Percentiles rank a stretch among this genome's conserved stretches.
phyloP scores from a whole-genome alignment of 2,329 filamentous ascomycete genomes.

The Ascochyta viciae-villosae region DNA sequence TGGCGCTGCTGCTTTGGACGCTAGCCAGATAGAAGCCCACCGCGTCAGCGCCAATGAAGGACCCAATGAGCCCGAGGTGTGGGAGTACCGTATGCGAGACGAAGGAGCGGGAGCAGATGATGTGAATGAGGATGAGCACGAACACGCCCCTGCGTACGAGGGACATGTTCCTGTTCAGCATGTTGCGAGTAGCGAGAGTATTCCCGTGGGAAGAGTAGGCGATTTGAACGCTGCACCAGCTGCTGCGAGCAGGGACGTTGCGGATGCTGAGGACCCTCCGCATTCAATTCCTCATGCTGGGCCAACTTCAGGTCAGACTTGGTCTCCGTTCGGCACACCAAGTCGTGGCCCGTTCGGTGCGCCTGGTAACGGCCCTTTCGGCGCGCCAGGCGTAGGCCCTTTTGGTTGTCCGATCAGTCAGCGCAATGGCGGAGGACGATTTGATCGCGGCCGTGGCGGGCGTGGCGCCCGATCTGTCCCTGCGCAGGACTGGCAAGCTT shows the following conservation, averaged over 20 bases:
- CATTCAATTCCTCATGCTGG: conserved; percentile 32
- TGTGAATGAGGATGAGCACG: conserved; percentile 20
- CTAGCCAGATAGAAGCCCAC: conserved; percentile 38
- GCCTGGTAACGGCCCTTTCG: conserved; percentile 18
- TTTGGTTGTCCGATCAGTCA: conserved; percentile 3
- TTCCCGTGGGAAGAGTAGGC: conserved; percentile 32
- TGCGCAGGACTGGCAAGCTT: conserved; percentile 22
- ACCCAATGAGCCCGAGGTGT: conserved; percentile 30
- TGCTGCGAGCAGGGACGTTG: not conserved
- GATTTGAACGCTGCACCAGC: conserved; percentile 1
- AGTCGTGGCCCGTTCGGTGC: conserved; percentile 19
- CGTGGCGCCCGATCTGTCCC: conserved; percentile 8
- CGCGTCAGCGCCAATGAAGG: conserved; percentile 33
- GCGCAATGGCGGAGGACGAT: not conserved
- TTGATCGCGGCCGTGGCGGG: not conserved
- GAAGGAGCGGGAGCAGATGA: conserved; percentile 25
- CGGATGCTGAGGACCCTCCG: conserved; percentile 30
- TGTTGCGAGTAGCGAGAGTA: conserved; percentile 26
- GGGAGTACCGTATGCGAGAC: conserved; percentile 34
- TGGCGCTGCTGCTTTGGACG: conserved; percentile 34
- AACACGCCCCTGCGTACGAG: conserved; percentile 31
- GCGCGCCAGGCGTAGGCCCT: conserved; percentile 9
- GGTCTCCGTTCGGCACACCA: conserved; percentile 26
- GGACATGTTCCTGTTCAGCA: conserved; percentile 36
- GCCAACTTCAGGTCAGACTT: conserved; percentile 1